Base-by-base conservation (phyloP, 768 basidiomycete genomes). In the Amanita thiersii region DNA sequence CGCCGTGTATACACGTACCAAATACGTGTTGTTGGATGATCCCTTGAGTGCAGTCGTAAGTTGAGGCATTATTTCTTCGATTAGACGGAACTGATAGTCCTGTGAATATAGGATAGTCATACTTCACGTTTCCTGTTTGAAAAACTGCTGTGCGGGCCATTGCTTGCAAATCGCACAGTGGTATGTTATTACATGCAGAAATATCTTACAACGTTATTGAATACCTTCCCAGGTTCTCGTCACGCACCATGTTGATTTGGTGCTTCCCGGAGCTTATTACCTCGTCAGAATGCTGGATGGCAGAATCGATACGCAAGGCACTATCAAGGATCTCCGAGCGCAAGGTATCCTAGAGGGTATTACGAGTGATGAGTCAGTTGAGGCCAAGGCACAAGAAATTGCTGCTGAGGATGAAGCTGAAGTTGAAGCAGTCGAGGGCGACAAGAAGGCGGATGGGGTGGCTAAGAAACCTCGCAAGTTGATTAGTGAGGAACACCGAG, bases 221-320 rank as follows among this genome's bases (percentile, higher is more conserved):
- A 24, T 6, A 15, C 37, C 20, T 1, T 8, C 25, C 19, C 37
- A 77, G 78, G 60, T 81, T 35, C 67, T 81, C 3, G 85, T 89
- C 21, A 86, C 85, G 0, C 87, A 89, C 46, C 86, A 88, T 52
- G 78, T 88, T 21, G 86, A 88, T 42, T 70, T 90, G 1, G 77
- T 88, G n/a, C 68, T 87, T 2, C 79, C 85, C 0, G 77, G 74
- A 2, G 73, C 81, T 0, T 51, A 79, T 47, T 86, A 86, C 50
- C 58, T 88, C 1, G 69, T 87, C 5, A 73, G 83, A 23, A 79
- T 88, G 70, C 64, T 85, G 0, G 86, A 87, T 49, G 86, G 86
- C 2, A 72, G 84, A 12, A 77, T 87, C 33, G 84, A 86, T 49
- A 69, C 71, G 0, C 74, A 84, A 52, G 86, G 86, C 3, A 75